A percentile compares a stretch with the other conserved stretches of the same genome.
Conservation (phyloP, 116 monocot genomes). For the Iris pallida region DNA sequence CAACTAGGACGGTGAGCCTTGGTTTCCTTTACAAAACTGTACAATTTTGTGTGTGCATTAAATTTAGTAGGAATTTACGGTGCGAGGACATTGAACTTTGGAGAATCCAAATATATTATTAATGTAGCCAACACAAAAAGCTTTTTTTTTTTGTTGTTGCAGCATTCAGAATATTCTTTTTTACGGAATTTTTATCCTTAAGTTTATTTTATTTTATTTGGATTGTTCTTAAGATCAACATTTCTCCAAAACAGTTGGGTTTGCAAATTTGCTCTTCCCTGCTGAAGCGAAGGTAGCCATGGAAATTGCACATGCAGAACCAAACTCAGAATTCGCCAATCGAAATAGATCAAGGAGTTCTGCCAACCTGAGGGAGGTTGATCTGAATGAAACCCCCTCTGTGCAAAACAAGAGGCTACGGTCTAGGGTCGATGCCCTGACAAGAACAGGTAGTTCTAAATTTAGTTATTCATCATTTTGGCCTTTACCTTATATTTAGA, state of each 20-base stretch:
- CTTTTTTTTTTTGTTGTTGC: too few species aligned
- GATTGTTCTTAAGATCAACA: constrained; percentile 2
- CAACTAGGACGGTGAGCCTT: too few species aligned
- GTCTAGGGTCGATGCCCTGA: constrained; percentile 61
- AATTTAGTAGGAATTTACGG: too few species aligned
- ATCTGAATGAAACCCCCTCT: constrained; percentile 83
- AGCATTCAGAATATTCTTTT: too few species aligned
- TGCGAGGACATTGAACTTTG: too few species aligned
- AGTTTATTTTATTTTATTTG: not conserved
- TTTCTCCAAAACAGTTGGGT: constrained; percentile 58
- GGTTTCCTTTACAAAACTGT: too few species aligned
- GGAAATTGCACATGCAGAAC: constrained; percentile 84
- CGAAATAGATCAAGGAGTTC: constrained; percentile 35
- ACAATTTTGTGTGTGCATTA: too few species aligned
- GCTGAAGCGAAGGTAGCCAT: constrained; percentile 90
- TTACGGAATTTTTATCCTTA: too few species aligned
- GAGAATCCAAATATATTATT: too few species aligned
- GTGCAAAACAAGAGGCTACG: constrained; percentile 58
- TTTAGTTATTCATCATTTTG: not conserved
- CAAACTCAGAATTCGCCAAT: constrained; percentile 56
- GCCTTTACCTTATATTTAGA: too few species aligned
- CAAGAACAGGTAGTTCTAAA: constrained; percentile 55
- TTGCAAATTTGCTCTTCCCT: constrained; percentile 89
- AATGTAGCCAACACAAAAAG: too few species aligned
- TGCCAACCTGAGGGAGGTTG: constrained; percentile 76